Evolutionary conservation across 73 alveolate species (phyloP).

Genomic region (Paramecium sonneborni): DNA sequence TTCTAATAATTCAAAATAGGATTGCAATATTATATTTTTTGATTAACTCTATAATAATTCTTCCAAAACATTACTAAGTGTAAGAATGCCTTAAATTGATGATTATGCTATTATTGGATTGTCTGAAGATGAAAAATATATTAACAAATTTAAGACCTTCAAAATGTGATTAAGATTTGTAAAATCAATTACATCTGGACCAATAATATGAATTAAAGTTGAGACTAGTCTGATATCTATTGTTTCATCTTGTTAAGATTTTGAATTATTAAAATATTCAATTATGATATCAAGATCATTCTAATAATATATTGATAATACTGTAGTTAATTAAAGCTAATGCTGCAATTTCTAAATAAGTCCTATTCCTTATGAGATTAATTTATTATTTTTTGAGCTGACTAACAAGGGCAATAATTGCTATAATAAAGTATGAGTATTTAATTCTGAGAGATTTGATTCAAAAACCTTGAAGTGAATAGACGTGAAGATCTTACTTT

Average conservation of each 20-base stretch:
- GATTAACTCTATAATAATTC: neutral
- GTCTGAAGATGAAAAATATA: neutral
- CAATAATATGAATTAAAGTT: conserved; percentile 7
- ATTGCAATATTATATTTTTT: neutral
- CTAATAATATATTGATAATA: neutral
- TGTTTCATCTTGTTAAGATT: neutral
- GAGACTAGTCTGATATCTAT: conserved; percentile 5
- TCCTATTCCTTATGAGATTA: neutral
- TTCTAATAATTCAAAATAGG: conserved; percentile 28
- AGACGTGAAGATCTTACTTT: neutral
- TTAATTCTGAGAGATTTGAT: neutral
- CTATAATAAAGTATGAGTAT: neutral
- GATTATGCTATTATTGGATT: conserved; percentile 2
- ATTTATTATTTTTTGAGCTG: neutral
- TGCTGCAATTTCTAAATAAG: conserved; percentile 1
- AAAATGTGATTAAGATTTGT: neutral
- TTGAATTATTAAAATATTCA: conserved; percentile 1
- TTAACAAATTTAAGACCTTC: neutral
- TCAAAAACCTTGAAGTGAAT: neutral
- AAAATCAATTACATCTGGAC: conserved; percentile 13
- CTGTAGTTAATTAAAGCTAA: neutral
- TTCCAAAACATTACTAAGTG: neutral
- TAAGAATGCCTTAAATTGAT: neutral
- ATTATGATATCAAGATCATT: neutral
- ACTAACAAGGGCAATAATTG: neutral